Percentiles rank a stretch among this genome's conserved stretches.
Conservation (phyloP, 768 basidiomycete genomes). For the Lactarius deliciosus region DNA sequence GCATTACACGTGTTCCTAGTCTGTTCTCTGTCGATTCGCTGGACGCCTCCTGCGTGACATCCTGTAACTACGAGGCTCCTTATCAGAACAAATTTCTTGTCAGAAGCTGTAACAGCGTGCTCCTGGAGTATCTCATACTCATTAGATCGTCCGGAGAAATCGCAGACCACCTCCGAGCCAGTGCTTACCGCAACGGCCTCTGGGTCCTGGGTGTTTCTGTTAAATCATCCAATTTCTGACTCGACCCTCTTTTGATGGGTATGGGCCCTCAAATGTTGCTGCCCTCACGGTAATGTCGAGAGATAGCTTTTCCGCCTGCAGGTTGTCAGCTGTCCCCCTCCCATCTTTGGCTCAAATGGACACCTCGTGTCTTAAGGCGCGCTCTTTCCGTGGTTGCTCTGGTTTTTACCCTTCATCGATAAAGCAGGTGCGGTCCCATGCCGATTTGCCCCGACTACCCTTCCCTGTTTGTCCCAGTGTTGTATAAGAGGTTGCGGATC, state of each 20-base stretch:
- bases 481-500: too few relatives aligned
- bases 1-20: slow-evolving; percentile 23
- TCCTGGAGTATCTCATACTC: slow-evolving; percentile 19
- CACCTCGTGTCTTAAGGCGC: slow-evolving; percentile 28
- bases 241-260: too few relatives aligned
- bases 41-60: slow-evolving; percentile 21
- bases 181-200: slow-evolving; percentile 11
- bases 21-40: slow-evolving; percentile 16
- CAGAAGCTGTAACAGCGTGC: slow-evolving; percentile 26
- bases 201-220: slow-evolving; percentile 23
- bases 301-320: slow-evolving; percentile 26
- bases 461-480: too few relatives aligned
- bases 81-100: slow-evolving; percentile 24
- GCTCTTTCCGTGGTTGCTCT: slow-evolving; percentile 28
- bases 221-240: slow-evolving; percentile 4
- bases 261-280: slow-evolving; percentile 25
- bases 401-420: slow-evolving; percentile 31
- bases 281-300: slow-evolving; percentile 25
- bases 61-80: slow-evolving; percentile 25
- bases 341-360: slow-evolving; percentile 31
- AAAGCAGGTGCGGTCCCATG: slow-evolving; percentile 25
- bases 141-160: not conserved
- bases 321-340: slow-evolving; percentile 28
- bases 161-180: not conserved
- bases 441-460: too few relatives aligned